phyloP scores from a whole-genome alignment of 441 rosid species.

The Brassica hybrid region DNA sequence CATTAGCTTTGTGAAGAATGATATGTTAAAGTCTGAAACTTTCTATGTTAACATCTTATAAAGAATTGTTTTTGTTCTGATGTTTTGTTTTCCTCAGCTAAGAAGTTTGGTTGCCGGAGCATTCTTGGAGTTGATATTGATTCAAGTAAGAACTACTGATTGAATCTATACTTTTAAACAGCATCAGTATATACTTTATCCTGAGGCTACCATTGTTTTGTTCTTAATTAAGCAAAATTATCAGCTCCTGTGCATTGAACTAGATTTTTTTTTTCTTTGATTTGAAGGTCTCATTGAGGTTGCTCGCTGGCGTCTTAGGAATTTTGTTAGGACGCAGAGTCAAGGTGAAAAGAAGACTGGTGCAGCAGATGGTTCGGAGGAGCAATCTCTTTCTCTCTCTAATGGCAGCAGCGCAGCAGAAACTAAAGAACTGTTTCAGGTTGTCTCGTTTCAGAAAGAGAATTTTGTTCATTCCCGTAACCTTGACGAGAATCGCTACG shows the following conservation, averaged over 20 bases:
- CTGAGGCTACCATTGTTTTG: not conserved
- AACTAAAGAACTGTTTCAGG: slow-evolving; percentile 52
- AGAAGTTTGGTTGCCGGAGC: slow-evolving; percentile 69
- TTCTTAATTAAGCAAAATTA: not conserved
- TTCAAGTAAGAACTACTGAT: slow-evolving; percentile 23
- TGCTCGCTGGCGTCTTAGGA: slow-evolving; percentile 82
- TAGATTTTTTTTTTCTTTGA: slow-evolving; percentile 15
- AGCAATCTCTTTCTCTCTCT: slow-evolving; percentile 27
- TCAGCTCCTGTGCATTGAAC: slow-evolving; percentile 3
- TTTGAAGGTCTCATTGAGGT: slow-evolving; percentile 67
- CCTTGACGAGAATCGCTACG: slow-evolving; percentile 55
- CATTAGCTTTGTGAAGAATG: not conserved
- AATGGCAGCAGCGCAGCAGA: slow-evolving; percentile 25
- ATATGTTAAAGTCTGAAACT: not conserved
- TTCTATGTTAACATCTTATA: not conserved
- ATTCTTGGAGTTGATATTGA: slow-evolving; percentile 93
- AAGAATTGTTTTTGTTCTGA: not conserved
- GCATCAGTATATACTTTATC: not conserved
- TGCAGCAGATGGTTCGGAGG: slow-evolving; percentile 32
- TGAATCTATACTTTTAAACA: not conserved
- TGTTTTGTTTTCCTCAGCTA: slow-evolving; percentile 50
- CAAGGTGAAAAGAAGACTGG: slow-evolving; percentile 36
- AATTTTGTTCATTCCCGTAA: slow-evolving; percentile 64
- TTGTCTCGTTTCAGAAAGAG: slow-evolving; percentile 77
- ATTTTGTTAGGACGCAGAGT: slow-evolving; percentile 50